phyloP scores from a whole-genome alignment of 352 stramenopile genomes.

The Globisporangium radiosum region DNA sequence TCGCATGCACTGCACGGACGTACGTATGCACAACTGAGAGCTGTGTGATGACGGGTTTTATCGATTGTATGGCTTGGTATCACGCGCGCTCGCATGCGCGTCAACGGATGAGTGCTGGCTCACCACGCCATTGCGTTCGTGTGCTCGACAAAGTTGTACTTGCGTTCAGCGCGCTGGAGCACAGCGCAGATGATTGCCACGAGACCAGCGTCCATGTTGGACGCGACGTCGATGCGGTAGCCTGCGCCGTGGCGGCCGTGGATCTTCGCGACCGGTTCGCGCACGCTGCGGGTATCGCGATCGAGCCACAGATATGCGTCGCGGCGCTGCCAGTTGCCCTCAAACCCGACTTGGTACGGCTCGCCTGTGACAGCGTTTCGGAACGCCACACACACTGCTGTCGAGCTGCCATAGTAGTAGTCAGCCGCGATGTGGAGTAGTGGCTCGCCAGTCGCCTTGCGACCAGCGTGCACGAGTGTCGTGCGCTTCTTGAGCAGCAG shows the following conservation, averaged over 20 bases:
- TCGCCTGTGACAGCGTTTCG: not conserved
- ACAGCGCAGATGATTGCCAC: conserved; percentile 22
- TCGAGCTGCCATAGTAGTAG: not conserved
- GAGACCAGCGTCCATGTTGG: conserved; percentile 22
- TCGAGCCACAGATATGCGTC: conserved; percentile 6
- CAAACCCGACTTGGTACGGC: conserved; percentile 4
- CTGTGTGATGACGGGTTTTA: not conserved
- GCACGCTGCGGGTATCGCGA: not conserved
- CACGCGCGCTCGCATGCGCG: too few relatives aligned
- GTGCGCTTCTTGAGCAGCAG: not conserved
- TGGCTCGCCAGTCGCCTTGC: not conserved
- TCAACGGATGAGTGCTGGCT: not conserved
- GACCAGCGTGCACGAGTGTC: not conserved
- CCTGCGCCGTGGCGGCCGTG: not conserved
- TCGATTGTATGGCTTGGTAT: too few relatives aligned
- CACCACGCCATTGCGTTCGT: conserved; percentile 1
- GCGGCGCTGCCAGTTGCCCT: conserved; percentile 1
- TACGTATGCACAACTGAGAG: not conserved
- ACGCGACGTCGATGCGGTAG: conserved; percentile 22
- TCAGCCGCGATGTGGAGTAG: not conserved
- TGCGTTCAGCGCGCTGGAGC: conserved; percentile 2
- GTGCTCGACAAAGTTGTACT: not conserved
- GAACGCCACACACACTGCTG: conserved; percentile 1
- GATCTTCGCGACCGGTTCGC: conserved; percentile 1
- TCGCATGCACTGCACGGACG: too few relatives aligned